Evolutionary conservation across 2,329 filamentous ascomycete species (phyloP), one percentile per base, ranked within the genome.

Genomic region (Xylariales sp.): DNA sequence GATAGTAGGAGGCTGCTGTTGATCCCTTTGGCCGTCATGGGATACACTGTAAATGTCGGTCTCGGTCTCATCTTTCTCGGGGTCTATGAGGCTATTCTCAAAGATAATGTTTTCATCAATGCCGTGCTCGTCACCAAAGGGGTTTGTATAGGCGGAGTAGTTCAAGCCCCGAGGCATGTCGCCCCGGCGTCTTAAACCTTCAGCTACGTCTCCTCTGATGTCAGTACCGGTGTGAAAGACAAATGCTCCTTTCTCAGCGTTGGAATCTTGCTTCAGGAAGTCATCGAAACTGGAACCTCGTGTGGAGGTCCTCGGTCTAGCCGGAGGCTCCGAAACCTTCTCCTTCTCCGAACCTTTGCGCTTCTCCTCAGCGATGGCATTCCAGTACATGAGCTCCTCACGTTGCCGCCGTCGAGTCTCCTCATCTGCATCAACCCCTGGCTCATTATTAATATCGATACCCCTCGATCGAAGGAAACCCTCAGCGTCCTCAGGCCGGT

Each of bases 361-460:
- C 54, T 73, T 72, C 53, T 72, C 63, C 35, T 78, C 54, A 36
- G 63, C 71, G 21, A 78, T 46, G 4, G 72, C 66, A 51, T 83
- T 83, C 79, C 79, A 83, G 49, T 81, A 82, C 58, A 82, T 64
- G 42, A 83, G 54, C 57, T 83, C 79, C 50, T 83, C 78, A 25
- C 78, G 69, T 54, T 83, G 79, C 41, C 76, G 66, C 47, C 73
- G 71, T 37, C 74, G 69, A 16, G 70, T 74, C 46, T 78, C 79
- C 36, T 81, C 77, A 47, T 83, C 79, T 39, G 77, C 78, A 23
- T 81, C 78, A 16, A 82, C 70, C 13, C 66, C 73, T 2, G 62
- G 53, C 21, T 72, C 65, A 4, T 48, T 48, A 15, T 57, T n/a
- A 12, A 44, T 29, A 19, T 44, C 62, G 18, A 58, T 42, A 6